These are phyloP conservation scores for Neurospora discreta DNA, from an alignment of 495 filamentous ascomycete species.

Conservation along the genomic window DNA sequence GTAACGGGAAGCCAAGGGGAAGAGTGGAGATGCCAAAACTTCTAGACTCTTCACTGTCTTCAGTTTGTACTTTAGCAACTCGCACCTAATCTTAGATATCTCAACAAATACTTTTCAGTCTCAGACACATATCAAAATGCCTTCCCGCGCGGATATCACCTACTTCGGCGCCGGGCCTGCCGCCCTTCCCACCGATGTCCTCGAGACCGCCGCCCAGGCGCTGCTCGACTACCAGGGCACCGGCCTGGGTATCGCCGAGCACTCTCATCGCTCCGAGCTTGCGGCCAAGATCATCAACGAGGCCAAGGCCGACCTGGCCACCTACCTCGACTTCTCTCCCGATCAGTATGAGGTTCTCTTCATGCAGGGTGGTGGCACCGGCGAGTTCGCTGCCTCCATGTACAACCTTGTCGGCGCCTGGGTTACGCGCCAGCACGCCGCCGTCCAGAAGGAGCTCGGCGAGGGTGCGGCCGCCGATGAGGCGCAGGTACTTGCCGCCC, in stretches of 20 bases:
- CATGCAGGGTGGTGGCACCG: conserved; percentile 75
- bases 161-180: conserved; percentile 80
- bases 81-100: not conserved
- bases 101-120: not conserved
- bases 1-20: not conserved
- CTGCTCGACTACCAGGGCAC: conserved; percentile 75
- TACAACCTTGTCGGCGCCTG: conserved; percentile 75
- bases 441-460: conserved; percentile 26
- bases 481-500: conserved; percentile 40
- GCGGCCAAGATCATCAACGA: conserved; percentile 59
- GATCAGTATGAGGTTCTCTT: conserved; percentile 67
- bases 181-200: conserved; percentile 63
- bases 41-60: not conserved
- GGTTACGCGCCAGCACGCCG: conserved; percentile 52
- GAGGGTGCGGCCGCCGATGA: conserved; percentile 34
- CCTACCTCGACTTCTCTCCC: conserved; percentile 58
- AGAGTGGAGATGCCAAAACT: not conserved
- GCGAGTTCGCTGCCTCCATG: conserved; percentile 68
- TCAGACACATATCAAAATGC: conserved; percentile 13
- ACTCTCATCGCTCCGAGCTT: conserved; percentile 76
- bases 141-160: conserved; percentile 22
- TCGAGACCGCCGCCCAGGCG: conserved; percentile 59
- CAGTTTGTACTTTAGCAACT: not conserved
- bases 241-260: conserved; percentile 73
- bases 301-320: conserved; percentile 52